These are phyloP conservation scores for Brassica napus DNA, from an alignment of 345 rosid species.

Conservation along the genomic window DNA sequence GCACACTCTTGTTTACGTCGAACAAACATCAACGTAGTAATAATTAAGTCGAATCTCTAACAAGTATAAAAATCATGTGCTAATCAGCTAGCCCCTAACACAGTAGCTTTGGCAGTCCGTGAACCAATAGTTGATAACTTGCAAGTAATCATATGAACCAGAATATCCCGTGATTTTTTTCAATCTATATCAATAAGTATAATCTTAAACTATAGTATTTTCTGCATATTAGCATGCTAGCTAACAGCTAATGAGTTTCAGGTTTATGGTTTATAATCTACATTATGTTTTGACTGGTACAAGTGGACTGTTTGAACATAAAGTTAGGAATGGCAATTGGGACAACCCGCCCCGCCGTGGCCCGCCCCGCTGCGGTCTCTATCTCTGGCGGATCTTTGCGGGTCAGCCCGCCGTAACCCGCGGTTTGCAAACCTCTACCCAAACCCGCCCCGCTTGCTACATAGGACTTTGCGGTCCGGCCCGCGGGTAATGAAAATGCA, in stretches of 20 bases:
- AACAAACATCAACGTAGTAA: neutral
- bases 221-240: neutral
- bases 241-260: neutral
- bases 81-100: neutral
- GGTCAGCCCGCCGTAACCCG: too few relatives aligned
- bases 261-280: neutral
- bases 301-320: neutral
- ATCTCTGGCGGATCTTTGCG: too few relatives aligned
- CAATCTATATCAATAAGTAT: neutral
- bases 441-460: too few relatives aligned
- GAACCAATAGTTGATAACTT: neutral
- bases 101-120: neutral
- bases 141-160: neutral
- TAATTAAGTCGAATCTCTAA: neutral
- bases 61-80: neutral
- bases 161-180: neutral
- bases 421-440: too few relatives aligned
- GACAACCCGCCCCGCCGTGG: too few relatives aligned
- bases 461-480: too few relatives aligned
- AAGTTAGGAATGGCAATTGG: too few relatives aligned
- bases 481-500: too few relatives aligned
- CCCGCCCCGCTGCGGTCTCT: too few relatives aligned
- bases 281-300: neutral
- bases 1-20: neutral
- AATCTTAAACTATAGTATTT: neutral